phyloP scores from a whole-genome alignment of 2,329 filamentous ascomycete species.

The Monilinia laxa region DNA sequence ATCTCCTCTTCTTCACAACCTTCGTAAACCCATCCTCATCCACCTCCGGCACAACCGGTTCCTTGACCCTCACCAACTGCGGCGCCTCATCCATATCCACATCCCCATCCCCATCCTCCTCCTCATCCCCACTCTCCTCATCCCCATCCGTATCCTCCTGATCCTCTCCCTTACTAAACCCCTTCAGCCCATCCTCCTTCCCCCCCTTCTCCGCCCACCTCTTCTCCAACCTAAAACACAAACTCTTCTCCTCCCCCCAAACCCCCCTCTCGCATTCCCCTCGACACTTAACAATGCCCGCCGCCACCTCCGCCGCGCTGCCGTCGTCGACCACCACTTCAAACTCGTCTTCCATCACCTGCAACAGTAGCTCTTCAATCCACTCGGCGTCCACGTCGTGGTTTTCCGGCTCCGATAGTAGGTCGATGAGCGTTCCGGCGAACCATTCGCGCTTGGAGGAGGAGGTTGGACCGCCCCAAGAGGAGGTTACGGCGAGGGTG shows the following conservation, averaged over 20 bases:
- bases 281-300: slow-evolving; percentile 68
- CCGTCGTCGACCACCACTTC: slow-evolving; percentile 91
- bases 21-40: slow-evolving; percentile 82
- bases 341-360: slow-evolving; percentile 95
- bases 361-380: slow-evolving; percentile 78
- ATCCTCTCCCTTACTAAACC: slow-evolving; percentile 53
- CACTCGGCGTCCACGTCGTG: slow-evolving; percentile 71
- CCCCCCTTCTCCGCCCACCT: slow-evolving; percentile 64
- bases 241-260: slow-evolving; percentile 57
- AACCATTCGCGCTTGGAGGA: slow-evolving; percentile 96
- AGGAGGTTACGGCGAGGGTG: slow-evolving; percentile 79
- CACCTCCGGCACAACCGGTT: slow-evolving; percentile 67
- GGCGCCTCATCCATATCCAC: slow-evolving; percentile 71
- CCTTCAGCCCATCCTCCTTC: slow-evolving; percentile 50
- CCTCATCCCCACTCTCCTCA: slow-evolving; percentile 51
- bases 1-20: slow-evolving; percentile 64
- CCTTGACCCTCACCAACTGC: slow-evolving; percentile 54
- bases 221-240: slow-evolving; percentile 61
- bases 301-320: slow-evolving; percentile 71
- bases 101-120: slow-evolving; percentile 52
- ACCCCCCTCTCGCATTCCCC: slow-evolving; percentile 63
- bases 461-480: slow-evolving; percentile 81
- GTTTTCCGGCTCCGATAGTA: slow-evolving; percentile 55
- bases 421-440: slow-evolving; percentile 79
- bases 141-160: slow-evolving; percentile 59